Percentiles rank a stretch among this genome's conserved stretches.
phyloP scores from a whole-genome alignment of 2,329 filamentous ascomycete species.

The Laburnicola sp. region DNA sequence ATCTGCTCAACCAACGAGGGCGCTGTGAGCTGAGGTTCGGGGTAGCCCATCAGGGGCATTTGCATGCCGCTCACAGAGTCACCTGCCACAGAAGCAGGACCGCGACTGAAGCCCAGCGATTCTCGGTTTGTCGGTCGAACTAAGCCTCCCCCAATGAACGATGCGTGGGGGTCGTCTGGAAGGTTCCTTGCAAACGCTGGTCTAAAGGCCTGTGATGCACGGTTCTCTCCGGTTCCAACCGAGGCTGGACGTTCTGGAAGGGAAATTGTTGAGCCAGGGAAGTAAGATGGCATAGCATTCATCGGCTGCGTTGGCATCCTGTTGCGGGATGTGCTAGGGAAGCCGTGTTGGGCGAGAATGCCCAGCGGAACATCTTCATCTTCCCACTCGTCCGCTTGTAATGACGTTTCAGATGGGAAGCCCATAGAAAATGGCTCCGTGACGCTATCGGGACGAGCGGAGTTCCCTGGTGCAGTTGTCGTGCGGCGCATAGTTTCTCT shows the following conservation, averaged over 20 bases:
- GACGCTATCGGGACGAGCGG: conserved; percentile 22
- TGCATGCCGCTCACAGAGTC: conserved; percentile 29
- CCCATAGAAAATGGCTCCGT: conserved; percentile 28
- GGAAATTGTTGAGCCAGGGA: conserved; percentile 11
- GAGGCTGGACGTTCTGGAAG: conserved; percentile 41
- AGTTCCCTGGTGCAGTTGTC: conserved; percentile 31
- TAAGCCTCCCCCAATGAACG: conserved; percentile 41
- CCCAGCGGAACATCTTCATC: conserved; percentile 46
- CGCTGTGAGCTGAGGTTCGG: conserved; percentile 34
- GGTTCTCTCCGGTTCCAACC: conserved; percentile 30
- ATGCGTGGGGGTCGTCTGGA: conserved; percentile 40
- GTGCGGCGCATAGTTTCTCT: conserved; percentile 41
- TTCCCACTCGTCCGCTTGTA: conserved; percentile 43
- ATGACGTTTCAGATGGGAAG: conserved; percentile 41
- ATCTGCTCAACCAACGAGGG: conserved; percentile 45
- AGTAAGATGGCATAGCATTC: conserved; percentile 40
- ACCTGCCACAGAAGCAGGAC: conserved; percentile 40
- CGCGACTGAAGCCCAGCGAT: conserved; percentile 43
- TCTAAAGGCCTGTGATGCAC: conserved; percentile 24
- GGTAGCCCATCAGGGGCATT: conserved; percentile 31
- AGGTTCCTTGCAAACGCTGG: conserved; percentile 43
- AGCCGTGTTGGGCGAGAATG: conserved; percentile 44
- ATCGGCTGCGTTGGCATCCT: conserved; percentile 32
- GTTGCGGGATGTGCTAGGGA: conserved; percentile 34
- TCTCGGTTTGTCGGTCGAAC: conserved; percentile 40